phyloP scores from a whole-genome alignment of 106 monocot species.

The Dioscorea dumetorum region DNA sequence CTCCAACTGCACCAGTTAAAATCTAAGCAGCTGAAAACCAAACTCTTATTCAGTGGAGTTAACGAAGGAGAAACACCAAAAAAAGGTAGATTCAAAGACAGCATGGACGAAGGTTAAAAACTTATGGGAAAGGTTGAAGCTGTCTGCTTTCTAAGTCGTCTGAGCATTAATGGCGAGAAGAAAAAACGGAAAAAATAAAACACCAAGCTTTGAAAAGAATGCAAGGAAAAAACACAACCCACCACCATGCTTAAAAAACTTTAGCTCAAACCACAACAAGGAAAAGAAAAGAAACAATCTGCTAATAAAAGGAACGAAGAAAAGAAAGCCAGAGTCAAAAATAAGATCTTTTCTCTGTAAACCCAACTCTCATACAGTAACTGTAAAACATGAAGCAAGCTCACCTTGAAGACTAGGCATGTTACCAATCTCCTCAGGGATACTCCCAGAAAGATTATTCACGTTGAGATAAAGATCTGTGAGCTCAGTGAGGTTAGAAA shows the following conservation, averaged over 20 bases:
- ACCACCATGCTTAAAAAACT: no score
- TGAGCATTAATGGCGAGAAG: background rate
- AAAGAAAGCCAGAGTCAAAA: background rate
- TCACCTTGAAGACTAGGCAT: conserved; percentile 80
- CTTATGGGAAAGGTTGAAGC: no score
- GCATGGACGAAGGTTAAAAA: no score
- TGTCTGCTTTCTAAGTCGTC: no score
- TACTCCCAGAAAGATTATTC: conserved; percentile 57
- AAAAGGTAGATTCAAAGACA: no score
- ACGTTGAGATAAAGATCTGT: conserved; percentile 78
- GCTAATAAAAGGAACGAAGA: background rate
- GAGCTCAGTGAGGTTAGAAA: conserved; percentile 51
- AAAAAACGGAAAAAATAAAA: background rate
- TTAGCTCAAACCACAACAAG: no score
- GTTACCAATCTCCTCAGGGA: conserved; percentile 49
- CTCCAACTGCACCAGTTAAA: no score
- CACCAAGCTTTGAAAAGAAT: background rate
- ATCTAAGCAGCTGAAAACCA: no score
- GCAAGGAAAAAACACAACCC: no score
- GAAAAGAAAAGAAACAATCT: no score
- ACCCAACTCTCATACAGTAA: background rate
- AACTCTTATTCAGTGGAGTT: no score
- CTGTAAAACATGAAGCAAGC: background rate
- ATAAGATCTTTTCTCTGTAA: background rate
- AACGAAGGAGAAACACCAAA: no score